Evolutionary conservation across 495 filamentous ascomycete genomes (phyloP), one percentile per base, ranked within the genome.

Genomic region (Penicillium canescens): DNA sequence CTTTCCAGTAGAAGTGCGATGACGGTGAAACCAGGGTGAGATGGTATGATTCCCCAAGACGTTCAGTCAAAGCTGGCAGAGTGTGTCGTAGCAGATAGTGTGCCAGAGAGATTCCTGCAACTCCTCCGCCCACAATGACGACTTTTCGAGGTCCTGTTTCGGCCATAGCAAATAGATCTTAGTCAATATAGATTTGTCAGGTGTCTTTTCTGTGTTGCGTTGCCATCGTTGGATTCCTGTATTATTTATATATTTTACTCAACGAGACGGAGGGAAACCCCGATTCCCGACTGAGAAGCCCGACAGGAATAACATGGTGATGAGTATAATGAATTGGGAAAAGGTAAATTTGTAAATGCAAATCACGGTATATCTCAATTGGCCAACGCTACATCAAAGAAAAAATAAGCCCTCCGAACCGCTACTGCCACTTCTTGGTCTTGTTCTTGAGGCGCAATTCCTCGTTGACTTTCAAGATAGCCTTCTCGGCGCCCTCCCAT

Each of bases 401-500:
- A 2, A 41, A 41, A 18, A 10, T 18, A 18, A 41, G 14, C 3
- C 13, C 4, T 18, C 38, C 38, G 7, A 41, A 13, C 6, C 14
- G 11, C 38, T 41, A 41, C 16, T 41, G 38, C 38, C 38, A 41
- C 38, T 41, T 41, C 38, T 41, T 41, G n/a, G 38, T 41, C 38
- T 41, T 16, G 16, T 41, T 41, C 38, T 41, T 41, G 38, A 41
- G 1, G 1, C 38, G 38, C 38, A 41, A 41, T 2, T 41, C 38
- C 14, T 41, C 38, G 38, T 41, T 41, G n/a, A 41, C 38, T 20
- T 41, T 41, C 38, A 41, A 20, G 3, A 41, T 41, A 10, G 38
- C 38, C 10, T 41, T 10, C 14, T 41, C 38, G 14, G 44, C 57
- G 21, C 54, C 48, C 20, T 42, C 42, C 52, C 48, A 56, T 41